These are phyloP conservation scores for Plasmodium coatneyi DNA, from an alignment of 169 alveolate species.

Conservation along the genomic window DNA sequence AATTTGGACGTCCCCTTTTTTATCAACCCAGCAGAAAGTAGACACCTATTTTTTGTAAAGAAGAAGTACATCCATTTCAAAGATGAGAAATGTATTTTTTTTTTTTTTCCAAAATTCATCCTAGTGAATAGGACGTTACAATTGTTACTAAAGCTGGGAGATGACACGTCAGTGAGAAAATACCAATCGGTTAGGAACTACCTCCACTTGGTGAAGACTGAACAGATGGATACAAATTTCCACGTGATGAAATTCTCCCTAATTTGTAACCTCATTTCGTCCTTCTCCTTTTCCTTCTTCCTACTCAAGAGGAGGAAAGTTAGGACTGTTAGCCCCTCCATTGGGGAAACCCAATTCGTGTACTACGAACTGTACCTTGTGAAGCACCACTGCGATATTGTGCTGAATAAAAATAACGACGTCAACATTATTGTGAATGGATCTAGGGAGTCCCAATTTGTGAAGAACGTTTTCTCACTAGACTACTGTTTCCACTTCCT, in stretches of 20 bases:
- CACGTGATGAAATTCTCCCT: conserved; percentile 31
- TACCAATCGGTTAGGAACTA: conserved; percentile 14
- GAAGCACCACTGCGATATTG: conserved; percentile 45
- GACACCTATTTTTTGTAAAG: conserved; percentile 10
- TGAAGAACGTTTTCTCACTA: conserved; percentile 37
- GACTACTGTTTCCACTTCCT: conserved; percentile 25
- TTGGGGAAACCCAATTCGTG: neutral
- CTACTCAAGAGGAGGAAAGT: conserved; percentile 3
- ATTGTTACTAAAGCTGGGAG: conserved; percentile 3
- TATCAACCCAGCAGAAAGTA: conserved; percentile 21
- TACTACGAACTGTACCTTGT: conserved; percentile 39
- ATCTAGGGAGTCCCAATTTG: neutral
- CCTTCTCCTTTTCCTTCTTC: conserved; percentile 38
- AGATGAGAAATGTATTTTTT: conserved; percentile 29
- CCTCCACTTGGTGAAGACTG: conserved; percentile 3
- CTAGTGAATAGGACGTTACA: neutral
- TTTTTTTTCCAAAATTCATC: conserved; percentile 43
- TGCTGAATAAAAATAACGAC: conserved; percentile 46
- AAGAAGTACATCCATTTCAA: conserved; percentile 36
- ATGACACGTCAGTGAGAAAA: neutral
- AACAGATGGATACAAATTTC: neutral
- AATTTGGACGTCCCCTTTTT: conserved; percentile 49
- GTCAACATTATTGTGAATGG: conserved; percentile 42
- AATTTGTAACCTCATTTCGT: conserved; percentile 13
- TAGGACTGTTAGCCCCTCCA: neutral